Conservation (phyloP, 352 stramenopile genomes). For the Pythium dissimile region DNA sequence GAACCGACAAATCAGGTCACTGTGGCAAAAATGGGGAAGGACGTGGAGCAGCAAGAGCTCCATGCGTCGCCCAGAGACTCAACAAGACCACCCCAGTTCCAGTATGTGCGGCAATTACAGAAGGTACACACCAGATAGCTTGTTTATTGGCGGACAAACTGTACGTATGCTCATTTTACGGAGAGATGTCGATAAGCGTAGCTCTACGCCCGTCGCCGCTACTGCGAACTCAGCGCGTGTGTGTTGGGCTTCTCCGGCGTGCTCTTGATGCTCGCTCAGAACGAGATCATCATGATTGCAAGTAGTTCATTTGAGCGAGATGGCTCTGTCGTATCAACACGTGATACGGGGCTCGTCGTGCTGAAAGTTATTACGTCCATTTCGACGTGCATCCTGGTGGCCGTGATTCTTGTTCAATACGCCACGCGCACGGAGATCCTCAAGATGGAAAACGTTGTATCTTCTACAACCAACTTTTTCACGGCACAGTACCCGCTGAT, state of each 20-base stretch:
- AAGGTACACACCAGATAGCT: conserved; percentile 10
- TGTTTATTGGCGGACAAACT: too few relatives aligned
- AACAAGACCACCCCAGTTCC: conserved; percentile 4
- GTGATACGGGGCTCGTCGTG: conserved; percentile 11
- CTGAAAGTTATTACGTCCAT: conserved; percentile 38
- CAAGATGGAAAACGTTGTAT: conserved; percentile 49
- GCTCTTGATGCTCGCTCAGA: conserved; percentile 66
- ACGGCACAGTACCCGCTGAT: conserved; percentile 29
- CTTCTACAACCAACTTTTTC: conserved; percentile 25
- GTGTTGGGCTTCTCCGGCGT: conserved; percentile 42
- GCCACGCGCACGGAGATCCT: conserved; percentile 38
- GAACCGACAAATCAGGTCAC: conserved; percentile 13
- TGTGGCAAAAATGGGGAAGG: conserved; percentile 44
- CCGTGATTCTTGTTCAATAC: conserved; percentile 52
- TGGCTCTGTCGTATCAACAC: neutral
- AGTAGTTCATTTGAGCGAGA: neutral
- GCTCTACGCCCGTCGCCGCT: conserved; percentile 46
- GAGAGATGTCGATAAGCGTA: conserved; percentile 23
- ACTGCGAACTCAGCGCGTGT: conserved; percentile 51
- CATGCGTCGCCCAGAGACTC: conserved; percentile 33
- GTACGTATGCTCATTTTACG: too few relatives aligned
- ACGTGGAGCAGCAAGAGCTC: conserved; percentile 58
- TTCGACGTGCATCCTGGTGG: conserved; percentile 39
- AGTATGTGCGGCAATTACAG: conserved; percentile 34
- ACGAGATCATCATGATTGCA: conserved; percentile 40